Evolutionary conservation across 2,329 filamentous ascomycete genomes (phyloP).

Genomic region (Colletotrichum tamarilloi): DNA sequence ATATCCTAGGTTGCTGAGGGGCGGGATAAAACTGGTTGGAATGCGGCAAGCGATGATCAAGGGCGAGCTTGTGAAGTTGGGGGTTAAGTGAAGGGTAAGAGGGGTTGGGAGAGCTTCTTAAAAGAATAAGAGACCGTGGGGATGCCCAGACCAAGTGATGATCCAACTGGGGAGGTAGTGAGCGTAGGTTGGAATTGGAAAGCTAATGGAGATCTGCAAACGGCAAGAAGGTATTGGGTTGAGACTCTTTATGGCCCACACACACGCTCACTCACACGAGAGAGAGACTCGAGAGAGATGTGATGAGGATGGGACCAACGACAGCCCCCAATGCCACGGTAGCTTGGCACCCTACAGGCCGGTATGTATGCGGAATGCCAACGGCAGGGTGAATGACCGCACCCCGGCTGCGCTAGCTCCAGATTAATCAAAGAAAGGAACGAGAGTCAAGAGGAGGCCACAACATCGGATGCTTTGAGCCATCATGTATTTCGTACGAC

Average conservation of each 20-base stretch:
- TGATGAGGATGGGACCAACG: slow-evolving; percentile 16
- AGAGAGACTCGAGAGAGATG: not conserved
- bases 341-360: slow-evolving; percentile 18
- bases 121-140: slow-evolving; percentile 10
- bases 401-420: slow-evolving; percentile 1
- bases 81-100: not conserved
- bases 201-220: slow-evolving; percentile 18
- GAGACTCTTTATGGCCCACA: slow-evolving; percentile 19
- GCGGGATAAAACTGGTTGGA: not conserved
- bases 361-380: slow-evolving; percentile 8
- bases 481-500: slow-evolving; percentile 20
- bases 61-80: not conserved
- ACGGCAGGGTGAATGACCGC: slow-evolving; percentile 3
- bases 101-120: slow-evolving; percentile 26
- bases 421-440: slow-evolving; percentile 31
- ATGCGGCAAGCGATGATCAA: slow-evolving; percentile 9
- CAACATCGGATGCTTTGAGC: slow-evolving; percentile 28
- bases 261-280: not conserved
- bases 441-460: slow-evolving; percentile 14
- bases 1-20: not conserved
- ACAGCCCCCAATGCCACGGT: not conserved
- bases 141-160: not conserved
- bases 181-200: slow-evolving; percentile 16
- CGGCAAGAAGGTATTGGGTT: not conserved
- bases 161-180: not conserved